Conservation (phyloP, 495 filamentous ascomycete species). For the Sporormia fimetaria region DNA sequence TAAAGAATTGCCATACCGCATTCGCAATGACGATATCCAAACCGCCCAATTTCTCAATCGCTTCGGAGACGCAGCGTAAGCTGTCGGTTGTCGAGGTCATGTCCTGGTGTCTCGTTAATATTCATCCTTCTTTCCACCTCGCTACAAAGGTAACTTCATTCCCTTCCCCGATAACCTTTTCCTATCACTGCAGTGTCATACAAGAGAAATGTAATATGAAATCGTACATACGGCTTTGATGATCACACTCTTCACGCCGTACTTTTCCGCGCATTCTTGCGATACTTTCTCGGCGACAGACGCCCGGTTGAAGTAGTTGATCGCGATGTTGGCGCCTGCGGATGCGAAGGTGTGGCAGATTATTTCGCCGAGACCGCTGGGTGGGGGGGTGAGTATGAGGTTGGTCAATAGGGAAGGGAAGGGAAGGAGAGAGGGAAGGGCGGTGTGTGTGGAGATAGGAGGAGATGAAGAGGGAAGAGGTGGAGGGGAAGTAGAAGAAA, state of each 20-base stretch:
- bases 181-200: not conserved
- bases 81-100: constrained; percentile 47
- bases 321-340: constrained; percentile 55
- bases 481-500: not conserved
- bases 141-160: not conserved
- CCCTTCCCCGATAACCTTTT: not conserved
- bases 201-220: not conserved
- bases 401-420: not conserved
- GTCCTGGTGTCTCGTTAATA: constrained; percentile 37
- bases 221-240: constrained; percentile 46
- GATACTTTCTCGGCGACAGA: constrained; percentile 45
- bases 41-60: constrained; percentile 50
- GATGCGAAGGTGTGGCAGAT: constrained; percentile 54
- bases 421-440: not conserved
- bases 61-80: constrained; percentile 41
- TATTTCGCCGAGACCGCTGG: constrained; percentile 54
- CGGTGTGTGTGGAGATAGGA: not conserved
- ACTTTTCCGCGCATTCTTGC: constrained; percentile 39
- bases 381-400: not conserved
- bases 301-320: constrained; percentile 54
- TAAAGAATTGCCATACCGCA: constrained; percentile 41
- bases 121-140: not conserved
- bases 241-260: constrained; percentile 43
- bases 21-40: constrained; percentile 62
- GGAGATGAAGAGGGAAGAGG: not conserved